These are phyloP conservation scores for Bretschneidera sinensis DNA, from an alignment of 345 rosid species.

Conservation along the genomic window DNA sequence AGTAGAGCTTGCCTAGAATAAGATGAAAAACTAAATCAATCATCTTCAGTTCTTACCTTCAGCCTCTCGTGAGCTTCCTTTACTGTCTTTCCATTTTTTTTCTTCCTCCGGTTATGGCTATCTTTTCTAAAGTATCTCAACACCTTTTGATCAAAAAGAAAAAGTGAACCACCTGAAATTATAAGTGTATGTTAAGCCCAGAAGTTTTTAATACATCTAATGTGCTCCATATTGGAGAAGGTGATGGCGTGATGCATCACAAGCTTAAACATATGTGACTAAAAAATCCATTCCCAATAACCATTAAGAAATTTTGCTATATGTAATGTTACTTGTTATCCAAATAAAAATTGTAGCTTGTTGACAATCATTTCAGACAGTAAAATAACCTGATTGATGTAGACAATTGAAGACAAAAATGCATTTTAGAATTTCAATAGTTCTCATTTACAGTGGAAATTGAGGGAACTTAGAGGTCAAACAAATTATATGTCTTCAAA, in stretches of 20 bases:
- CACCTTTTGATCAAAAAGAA: conserved; percentile 83
- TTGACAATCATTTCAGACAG: neutral
- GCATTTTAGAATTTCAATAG: too few relatives aligned
- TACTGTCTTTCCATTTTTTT: conserved; percentile 83
- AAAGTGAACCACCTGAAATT: conserved; percentile 80
- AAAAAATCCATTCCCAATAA: too few relatives aligned
- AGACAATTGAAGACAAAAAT: too few relatives aligned
- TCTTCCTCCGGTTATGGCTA: conserved; percentile 96
- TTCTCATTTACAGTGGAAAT: neutral
- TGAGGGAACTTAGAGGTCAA: too few relatives aligned
- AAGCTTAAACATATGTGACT: neutral
- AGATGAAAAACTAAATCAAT: conserved; percentile 5
- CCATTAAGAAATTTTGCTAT: too few relatives aligned
- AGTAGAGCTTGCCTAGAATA: neutral
- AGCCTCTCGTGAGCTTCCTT: conserved; percentile 96
- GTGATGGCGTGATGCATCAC: neutral
- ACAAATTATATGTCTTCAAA: too few relatives aligned
- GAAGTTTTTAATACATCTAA: neutral
- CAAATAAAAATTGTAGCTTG: neutral
- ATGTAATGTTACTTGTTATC: too few relatives aligned
- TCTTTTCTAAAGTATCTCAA: conserved; percentile 92
- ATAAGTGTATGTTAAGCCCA: neutral
- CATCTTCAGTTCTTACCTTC: conserved; percentile 45
- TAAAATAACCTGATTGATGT: too few relatives aligned
- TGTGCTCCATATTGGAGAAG: neutral